Base-by-base conservation (phyloP, 495 filamentous ascomycete species). In the Cenococcum geophilum region DNA sequence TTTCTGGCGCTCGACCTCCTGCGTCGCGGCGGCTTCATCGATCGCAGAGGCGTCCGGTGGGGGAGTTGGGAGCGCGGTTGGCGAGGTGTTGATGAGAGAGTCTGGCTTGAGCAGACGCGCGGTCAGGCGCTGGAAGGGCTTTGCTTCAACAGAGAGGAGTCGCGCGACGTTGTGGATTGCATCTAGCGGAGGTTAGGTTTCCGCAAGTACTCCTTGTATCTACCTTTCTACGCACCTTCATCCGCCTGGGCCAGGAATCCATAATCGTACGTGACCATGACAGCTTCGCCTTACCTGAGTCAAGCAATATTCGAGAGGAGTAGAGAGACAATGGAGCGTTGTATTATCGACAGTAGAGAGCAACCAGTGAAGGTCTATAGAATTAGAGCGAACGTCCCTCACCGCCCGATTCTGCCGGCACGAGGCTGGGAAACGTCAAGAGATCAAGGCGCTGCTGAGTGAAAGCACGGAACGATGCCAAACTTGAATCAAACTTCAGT, bases 91-190 rank as follows among this genome's bases (percentile, higher is more conserved):
- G 18, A 82, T 73, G 32, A 89, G 76, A 1, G 84, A 82, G 53
- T 85, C 78, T 5, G 88, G 79, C 34, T 82, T 79, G 25, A 87
- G 76, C 11, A 96, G 82, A 45, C 89, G 85, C 75, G 90, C 90
- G 10, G 87, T 86, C 55, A 98, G 83, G 53, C 92, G 89, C 72
- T 89, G 88, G 82, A 92, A 97, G 2, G 91, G 90, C 55, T 90
- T 91, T 70, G 95, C 88, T 79, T 98, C 93, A 65, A 97, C 87
- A 66, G 85, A 86, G 36, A 97, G 82, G 22, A 96, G 89, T 23
- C 93, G 93, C 37, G 83, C 18, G 21, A 65, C 80, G 71, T 92
- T 95, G 79, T 97, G 92, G 27, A 97, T 85, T 47, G 89, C 83
- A 73, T 95, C 91, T 85, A 51, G 20, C 21, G 32, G 27, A 27